These are phyloP conservation scores for Mycena galopus DNA, from an alignment of 768 basidiomycete species.

Conservation along the genomic window DNA sequence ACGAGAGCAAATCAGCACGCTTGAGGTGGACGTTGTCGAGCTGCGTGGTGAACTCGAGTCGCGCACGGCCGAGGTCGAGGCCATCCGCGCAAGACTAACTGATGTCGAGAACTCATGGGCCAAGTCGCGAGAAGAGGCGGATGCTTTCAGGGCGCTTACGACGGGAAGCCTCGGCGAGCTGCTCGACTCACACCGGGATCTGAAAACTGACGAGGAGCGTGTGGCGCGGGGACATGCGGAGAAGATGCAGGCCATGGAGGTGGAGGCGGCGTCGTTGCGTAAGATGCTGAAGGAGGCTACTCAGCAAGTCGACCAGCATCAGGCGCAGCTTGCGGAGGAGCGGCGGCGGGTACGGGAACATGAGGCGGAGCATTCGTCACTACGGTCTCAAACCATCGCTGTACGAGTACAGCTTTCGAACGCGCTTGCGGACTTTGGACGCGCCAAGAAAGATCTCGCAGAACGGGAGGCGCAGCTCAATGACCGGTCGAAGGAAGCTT, in stretches of 20 bases:
- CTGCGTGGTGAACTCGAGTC: constrained; percentile 86
- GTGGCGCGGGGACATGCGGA: constrained; percentile 82
- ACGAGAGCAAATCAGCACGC: constrained; percentile 72
- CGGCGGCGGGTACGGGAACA: constrained; percentile 72
- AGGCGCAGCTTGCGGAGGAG: constrained; percentile 75
- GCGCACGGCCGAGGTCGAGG: constrained; percentile 79
- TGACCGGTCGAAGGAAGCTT: constrained; percentile 73
- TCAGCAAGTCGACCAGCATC: constrained; percentile 77
- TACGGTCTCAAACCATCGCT: constrained; percentile 81
- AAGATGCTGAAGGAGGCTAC: constrained; percentile 84
- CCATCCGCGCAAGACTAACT: constrained; percentile 70
- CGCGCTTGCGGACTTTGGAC: constrained; percentile 76
- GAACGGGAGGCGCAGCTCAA: constrained; percentile 74
- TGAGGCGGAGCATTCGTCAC: constrained; percentile 71
- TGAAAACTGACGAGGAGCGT: constrained; percentile 88
- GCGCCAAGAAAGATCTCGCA: constrained; percentile 76
- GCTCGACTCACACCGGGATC: constrained; percentile 88
- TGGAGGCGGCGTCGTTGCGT: constrained; percentile 81
- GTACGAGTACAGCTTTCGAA: constrained; percentile 80
- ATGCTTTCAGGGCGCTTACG: constrained; percentile 87
- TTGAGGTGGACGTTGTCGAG: constrained; percentile 85
- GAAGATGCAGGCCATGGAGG: constrained; percentile 84
- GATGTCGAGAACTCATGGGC: constrained; percentile 94
- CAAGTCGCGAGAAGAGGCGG: constrained; percentile 93
- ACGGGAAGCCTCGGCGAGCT: constrained; percentile 89